phyloP scores from a whole-genome alignment of 257 asterid genomes.

The Agastache rugosa region DNA sequence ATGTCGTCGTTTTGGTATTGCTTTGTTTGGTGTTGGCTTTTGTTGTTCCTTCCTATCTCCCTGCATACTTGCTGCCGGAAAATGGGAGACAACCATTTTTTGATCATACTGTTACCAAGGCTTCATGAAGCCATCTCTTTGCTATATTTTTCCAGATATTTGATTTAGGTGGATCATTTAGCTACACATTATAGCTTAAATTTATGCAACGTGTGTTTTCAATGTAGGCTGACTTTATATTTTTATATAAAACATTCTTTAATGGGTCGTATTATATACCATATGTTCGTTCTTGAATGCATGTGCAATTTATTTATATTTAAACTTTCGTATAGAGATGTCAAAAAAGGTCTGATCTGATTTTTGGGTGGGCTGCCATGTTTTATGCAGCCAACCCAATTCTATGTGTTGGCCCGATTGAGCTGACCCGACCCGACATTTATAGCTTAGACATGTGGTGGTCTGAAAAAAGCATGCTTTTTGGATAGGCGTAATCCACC shows the following conservation, averaged over 20 bases:
- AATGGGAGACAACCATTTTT: slow-evolving; percentile 42
- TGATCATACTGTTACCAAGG: slow-evolving; percentile 49
- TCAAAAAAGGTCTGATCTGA: too few relatives aligned
- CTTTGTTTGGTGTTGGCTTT: slow-evolving; percentile 66
- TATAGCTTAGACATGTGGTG: too few relatives aligned
- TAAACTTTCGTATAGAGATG: too few relatives aligned
- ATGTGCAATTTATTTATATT: neutral
- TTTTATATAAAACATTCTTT: neutral
- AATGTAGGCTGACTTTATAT: neutral
- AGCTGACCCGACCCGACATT: too few relatives aligned
- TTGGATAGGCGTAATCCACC: too few relatives aligned
- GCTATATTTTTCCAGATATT: neutral
- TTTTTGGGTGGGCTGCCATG: too few relatives aligned
- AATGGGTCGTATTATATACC: neutral
- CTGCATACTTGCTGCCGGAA: slow-evolving; percentile 61
- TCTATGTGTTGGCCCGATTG: too few relatives aligned
- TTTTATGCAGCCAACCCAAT: too few relatives aligned
- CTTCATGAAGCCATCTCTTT: slow-evolving; percentile 41
- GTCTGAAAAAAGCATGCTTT: too few relatives aligned
- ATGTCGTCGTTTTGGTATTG: slow-evolving; percentile 59
- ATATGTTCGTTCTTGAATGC: neutral
- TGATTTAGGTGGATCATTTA: slow-evolving; percentile 21
- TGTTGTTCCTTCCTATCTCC: slow-evolving; percentile 69
- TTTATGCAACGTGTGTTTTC: neutral
- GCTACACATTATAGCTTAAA: slow-evolving; percentile 3